These are phyloP conservation scores for Lunularia cruciata DNA, from an alignment of 225 moss, liverwort and hornwort species.

Conservation along the genomic window DNA sequence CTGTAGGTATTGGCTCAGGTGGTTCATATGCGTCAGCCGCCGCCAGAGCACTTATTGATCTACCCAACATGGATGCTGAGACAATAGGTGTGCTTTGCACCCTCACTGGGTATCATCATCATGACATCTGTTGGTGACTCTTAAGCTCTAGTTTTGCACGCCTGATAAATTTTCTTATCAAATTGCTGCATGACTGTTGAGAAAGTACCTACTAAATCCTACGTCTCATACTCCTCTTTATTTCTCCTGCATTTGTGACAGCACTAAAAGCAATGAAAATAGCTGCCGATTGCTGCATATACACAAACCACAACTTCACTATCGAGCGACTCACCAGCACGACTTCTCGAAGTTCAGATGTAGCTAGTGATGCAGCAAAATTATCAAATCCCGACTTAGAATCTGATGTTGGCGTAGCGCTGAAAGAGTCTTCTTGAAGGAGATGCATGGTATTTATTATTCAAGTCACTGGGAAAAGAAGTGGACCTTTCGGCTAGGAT, in stretches of 20 bases:
- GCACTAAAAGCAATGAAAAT: conserved; percentile 91
- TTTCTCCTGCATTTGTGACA: conserved; percentile 25
- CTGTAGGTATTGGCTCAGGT: conserved; percentile 81
- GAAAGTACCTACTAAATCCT: too few species aligned
- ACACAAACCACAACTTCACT: conserved; percentile 86
- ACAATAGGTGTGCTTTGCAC: conserved; percentile 56
- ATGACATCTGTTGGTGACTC: too few species aligned
- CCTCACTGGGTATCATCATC: background rate
- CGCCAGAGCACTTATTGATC: conserved; percentile 81
- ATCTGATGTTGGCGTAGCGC: conserved; percentile 8
- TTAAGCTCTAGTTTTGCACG: too few species aligned
- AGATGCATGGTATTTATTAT: background rate
- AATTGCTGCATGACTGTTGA: too few species aligned
- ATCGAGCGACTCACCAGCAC: conserved; percentile 53
- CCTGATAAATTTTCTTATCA: too few species aligned
- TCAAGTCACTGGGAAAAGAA: too few species aligned
- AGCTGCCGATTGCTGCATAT: conserved; percentile 93
- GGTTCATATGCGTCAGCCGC: conserved; percentile 95
- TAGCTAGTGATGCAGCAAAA: conserved; percentile 28
- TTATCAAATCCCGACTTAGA: conserved; percentile 34
- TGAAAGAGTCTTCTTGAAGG: conserved; percentile 24
- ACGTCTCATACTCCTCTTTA: background rate
- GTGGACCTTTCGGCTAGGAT: background rate
- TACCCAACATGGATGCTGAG: conserved; percentile 83
- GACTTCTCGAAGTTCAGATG: conserved; percentile 28